A percentile compares a stretch with the other conserved stretches of the same genome.
Evolutionary conservation across 768 basidiomycete species (phyloP).

Genomic region (Mycena polygramma): DNA sequence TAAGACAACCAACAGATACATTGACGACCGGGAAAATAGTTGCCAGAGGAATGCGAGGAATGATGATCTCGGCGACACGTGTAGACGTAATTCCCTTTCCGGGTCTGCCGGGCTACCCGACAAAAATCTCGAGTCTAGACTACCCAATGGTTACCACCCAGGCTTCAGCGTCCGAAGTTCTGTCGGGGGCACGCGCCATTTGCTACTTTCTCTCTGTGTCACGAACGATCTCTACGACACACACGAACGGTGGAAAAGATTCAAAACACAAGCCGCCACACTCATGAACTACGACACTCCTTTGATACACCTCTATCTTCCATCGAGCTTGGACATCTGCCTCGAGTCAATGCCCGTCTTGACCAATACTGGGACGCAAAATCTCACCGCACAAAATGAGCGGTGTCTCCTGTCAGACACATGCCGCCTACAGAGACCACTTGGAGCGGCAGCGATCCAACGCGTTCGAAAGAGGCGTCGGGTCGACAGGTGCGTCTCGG

Average conservation of each 20-base stretch:
- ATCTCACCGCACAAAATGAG: background rate
- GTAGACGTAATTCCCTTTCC: background rate
- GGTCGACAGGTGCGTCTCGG: constrained; percentile 14
- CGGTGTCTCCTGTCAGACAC: background rate
- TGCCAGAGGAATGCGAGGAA: background rate
- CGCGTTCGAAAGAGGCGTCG: constrained; percentile 10
- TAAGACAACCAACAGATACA: no score
- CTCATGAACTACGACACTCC: constrained; percentile 16
- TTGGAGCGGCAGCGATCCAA: background rate
- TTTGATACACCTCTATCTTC: background rate
- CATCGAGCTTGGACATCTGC: background rate
- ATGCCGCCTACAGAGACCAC: background rate
- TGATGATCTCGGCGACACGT: background rate
- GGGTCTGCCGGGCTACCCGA: no score
- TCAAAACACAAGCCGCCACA: background rate
- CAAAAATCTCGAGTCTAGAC: background rate
- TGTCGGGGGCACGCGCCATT: background rate
- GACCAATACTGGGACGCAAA: background rate
- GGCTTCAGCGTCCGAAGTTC: background rate
- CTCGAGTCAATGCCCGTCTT: background rate
- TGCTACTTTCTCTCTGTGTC: background rate
- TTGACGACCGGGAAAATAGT: background rate
- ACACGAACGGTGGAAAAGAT: background rate
- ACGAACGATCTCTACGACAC: background rate
- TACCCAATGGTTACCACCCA: background rate